Conservation (phyloP, 208 protist genomes). For the Trypanosoma scelopori region DNA sequence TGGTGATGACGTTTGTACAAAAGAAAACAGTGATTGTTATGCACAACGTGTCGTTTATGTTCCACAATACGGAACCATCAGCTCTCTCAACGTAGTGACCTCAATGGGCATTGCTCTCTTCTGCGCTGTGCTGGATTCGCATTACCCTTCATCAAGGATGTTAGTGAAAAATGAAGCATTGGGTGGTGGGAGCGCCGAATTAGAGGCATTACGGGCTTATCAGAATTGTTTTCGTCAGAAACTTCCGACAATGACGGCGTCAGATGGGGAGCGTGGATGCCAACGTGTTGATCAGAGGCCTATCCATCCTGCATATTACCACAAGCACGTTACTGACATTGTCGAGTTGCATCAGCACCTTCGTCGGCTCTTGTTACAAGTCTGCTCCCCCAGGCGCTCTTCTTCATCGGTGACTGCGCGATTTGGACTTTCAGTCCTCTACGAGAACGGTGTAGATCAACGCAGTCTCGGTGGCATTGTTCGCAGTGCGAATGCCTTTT, state of each 20-base stretch:
- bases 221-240: conserved; percentile 22
- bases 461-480: conserved; percentile 86
- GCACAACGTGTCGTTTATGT: conserved; percentile 66
- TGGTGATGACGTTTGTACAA: not conserved
- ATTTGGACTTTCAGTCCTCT: conserved; percentile 83
- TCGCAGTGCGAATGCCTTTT: conserved; percentile 87
- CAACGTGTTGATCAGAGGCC: conserved; percentile 72
- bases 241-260: conserved; percentile 3
- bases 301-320: conserved; percentile 73
- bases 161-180: conserved; percentile 6
- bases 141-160: conserved; percentile 45
- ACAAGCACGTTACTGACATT: conserved; percentile 25
- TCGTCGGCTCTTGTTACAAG: conserved; percentile 13
- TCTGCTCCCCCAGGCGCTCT: not conserved
- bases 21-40: not conserved
- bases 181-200: not conserved
- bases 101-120: conserved; percentile 85
- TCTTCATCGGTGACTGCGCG: not conserved
- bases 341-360: conserved; percentile 21
- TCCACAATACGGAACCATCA: conserved; percentile 90
- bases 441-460: conserved; percentile 86
- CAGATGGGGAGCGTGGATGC: conserved; percentile 15
- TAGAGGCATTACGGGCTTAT: conserved; percentile 19
- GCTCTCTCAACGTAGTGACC: conserved; percentile 88
- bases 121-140: conserved; percentile 64